Evolutionary conservation across 495 filamentous ascomycete genomes (phyloP).

Genomic region (Durotheca rogersii): DNA sequence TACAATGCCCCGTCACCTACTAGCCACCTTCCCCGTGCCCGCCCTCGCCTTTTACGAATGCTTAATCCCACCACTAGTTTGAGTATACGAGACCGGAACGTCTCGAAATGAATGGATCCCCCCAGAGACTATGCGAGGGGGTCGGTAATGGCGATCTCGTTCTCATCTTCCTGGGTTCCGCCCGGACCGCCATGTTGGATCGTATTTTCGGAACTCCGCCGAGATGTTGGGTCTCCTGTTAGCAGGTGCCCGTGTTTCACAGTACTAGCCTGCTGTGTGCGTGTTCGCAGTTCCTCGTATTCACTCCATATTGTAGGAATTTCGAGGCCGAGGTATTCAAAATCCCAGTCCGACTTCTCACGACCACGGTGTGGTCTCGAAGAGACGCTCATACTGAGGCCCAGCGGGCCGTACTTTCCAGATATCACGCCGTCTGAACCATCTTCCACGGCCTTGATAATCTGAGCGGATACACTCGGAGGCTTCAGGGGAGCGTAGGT

Average conservation of each 20-base stretch:
- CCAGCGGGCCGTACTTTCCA: constrained; percentile 11
- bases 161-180: constrained; percentile 10
- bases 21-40: background rate
- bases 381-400: constrained; percentile 12
- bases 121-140: constrained; percentile 4
- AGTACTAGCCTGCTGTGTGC: constrained; percentile 37
- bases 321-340: constrained; percentile 43
- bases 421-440: constrained; percentile 37
- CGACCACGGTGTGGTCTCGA: constrained; percentile 9
- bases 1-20: background rate
- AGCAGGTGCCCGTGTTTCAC: constrained; percentile 34
- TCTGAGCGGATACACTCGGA: constrained; percentile 31
- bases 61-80: constrained; percentile 27
- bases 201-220: constrained; percentile 13
- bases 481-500: constrained; percentile 7
- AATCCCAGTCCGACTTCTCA: constrained; percentile 10
- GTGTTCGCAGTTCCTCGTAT: constrained; percentile 35
- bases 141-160: no score
- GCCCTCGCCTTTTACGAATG: background rate
- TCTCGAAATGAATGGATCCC: background rate
- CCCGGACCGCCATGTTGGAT: constrained; percentile 14
- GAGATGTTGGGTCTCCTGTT: constrained; percentile 3
- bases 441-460: constrained; percentile 38
- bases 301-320: constrained; percentile 34
- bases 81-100: constrained; percentile 9